Evolutionary conservation across 148 eudicot species (phyloP).

Genomic region (Limonium bicolor): DNA sequence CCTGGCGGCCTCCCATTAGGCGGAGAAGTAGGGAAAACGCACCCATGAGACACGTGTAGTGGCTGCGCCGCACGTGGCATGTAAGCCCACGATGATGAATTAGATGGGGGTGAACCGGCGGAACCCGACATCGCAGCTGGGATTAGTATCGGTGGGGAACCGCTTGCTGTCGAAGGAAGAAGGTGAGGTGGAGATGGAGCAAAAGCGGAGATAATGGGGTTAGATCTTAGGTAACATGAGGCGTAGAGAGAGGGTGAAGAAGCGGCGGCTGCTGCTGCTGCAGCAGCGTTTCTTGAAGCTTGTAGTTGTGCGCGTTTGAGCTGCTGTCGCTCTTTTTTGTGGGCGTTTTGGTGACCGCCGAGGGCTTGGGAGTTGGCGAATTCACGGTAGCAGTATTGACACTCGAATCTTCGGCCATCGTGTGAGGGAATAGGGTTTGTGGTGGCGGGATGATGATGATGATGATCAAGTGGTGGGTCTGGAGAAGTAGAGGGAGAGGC

Average conservation of each 20-base stretch:
- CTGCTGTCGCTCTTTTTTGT: constrained; percentile 80
- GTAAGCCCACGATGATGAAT: constrained; percentile 51
- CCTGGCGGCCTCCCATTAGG: too few species aligned
- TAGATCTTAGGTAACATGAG: too few species aligned
- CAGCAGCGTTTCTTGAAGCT: constrained; percentile 36
- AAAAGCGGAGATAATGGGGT: constrained; percentile 61
- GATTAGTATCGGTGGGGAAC: constrained; percentile 1
- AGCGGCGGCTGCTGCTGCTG: too few species aligned
- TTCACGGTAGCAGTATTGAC: constrained; percentile 77
- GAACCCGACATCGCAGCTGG: not conserved
- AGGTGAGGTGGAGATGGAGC: constrained; percentile 70
- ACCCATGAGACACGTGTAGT: constrained; percentile 56
- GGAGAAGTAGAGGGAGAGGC: constrained; percentile 4
- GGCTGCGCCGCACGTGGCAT: constrained; percentile 40
- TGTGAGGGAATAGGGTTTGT: too few species aligned
- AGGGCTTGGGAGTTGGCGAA: constrained; percentile 87
- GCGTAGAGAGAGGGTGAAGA: too few species aligned
- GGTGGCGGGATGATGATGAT: too few species aligned
- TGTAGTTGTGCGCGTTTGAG: constrained; percentile 74
- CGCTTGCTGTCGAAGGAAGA: constrained; percentile 38
- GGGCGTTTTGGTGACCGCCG: constrained; percentile 95
- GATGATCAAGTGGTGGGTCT: not conserved
- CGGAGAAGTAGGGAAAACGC: constrained; percentile 37
- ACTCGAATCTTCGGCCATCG: constrained; percentile 65
- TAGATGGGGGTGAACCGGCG: too few species aligned